These are phyloP conservation scores for Neopestalotiopsis sp. DNA, from an alignment of 2,329 filamentous ascomycete species.

Conservation along the genomic window DNA sequence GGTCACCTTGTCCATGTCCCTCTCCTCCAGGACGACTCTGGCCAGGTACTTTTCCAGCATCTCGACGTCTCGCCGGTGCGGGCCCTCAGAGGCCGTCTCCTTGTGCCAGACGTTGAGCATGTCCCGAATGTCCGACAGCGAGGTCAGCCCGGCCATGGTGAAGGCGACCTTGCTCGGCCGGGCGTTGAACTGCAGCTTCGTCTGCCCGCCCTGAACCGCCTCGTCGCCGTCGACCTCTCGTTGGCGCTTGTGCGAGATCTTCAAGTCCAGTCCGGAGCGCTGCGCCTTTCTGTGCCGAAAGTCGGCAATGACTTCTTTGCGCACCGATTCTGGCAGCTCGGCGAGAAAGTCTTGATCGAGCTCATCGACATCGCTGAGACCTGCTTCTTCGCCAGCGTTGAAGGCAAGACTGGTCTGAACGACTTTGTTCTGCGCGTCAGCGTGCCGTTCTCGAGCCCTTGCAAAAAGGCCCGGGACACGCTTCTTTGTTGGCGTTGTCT, in stretches of 20 bases:
- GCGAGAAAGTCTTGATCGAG: slow-evolving; percentile 78
- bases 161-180: slow-evolving; percentile 54
- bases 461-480: slow-evolving; percentile 50
- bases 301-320: slow-evolving; percentile 78
- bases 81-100: slow-evolving; percentile 75
- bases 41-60: slow-evolving; percentile 76
- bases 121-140: slow-evolving; percentile 67
- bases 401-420: slow-evolving; percentile 75
- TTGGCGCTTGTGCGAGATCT: slow-evolving; percentile 33
- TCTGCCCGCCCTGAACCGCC: slow-evolving; percentile 41
- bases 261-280: slow-evolving; percentile 54
- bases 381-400: slow-evolving; percentile 34
- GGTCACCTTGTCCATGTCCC: slow-evolving; percentile 76
- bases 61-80: slow-evolving; percentile 78
- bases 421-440: slow-evolving; percentile 63
- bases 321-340: slow-evolving; percentile 82
- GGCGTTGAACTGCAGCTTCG: slow-evolving; percentile 51
- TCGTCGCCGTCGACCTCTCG: slow-evolving; percentile 23
- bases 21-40: slow-evolving; percentile 76
- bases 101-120: slow-evolving; percentile 79
- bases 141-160: slow-evolving; percentile 47
- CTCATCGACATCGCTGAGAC: slow-evolving; percentile 47
- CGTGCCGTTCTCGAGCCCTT: slow-evolving; percentile 56
- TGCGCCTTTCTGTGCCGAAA: slow-evolving; percentile 69
- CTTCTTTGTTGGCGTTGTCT: slow-evolving; percentile 71